A percentile compares a stretch with the other conserved stretches of the same genome.
These are phyloP conservation scores for Hyphodiscus hymeniophilus DNA, from an alignment of 495 filamentous ascomycete species.

Conservation along the genomic window DNA sequence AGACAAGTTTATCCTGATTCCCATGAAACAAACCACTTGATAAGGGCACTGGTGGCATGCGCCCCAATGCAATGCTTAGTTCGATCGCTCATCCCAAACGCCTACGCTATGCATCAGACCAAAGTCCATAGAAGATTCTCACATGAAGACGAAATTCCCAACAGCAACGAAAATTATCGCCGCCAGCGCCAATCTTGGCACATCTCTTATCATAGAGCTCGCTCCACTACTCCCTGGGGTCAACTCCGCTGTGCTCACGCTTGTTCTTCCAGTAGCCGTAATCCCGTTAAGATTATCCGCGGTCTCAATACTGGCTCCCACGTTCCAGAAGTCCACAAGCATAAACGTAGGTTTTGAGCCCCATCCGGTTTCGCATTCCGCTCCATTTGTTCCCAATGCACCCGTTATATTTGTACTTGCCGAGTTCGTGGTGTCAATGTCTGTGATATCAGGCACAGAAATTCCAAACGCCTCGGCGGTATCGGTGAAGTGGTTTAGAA, in stretches of 20 bases:
- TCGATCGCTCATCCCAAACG: background rate
- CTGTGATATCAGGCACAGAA: constrained; percentile 44
- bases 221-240: constrained; percentile 4
- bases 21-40: too few species aligned
- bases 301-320: constrained; percentile 48
- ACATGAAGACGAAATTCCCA: constrained; percentile 18
- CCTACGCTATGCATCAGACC: background rate
- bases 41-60: too few species aligned
- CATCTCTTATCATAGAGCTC: background rate
- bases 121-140: background rate
- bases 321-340: constrained; percentile 60
- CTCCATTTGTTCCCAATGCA: constrained; percentile 50
- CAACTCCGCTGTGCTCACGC: constrained; percentile 10
- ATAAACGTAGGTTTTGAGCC: constrained; percentile 48
- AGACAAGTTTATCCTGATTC: too few species aligned
- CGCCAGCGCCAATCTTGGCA: background rate
- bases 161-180: constrained; percentile 15
- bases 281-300: constrained; percentile 54
- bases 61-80: background rate
- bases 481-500: constrained; percentile 71
- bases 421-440: constrained; percentile 48
- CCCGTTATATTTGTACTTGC: constrained; percentile 33
- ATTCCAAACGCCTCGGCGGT: constrained; percentile 47
- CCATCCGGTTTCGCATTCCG: constrained; percentile 45
- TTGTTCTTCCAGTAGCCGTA: constrained; percentile 27